Percentiles rank a stretch among this genome's conserved stretches.
Conservation (phyloP, 2,329 filamentous ascomycete genomes). For the Rutstroemia sp. region DNA sequence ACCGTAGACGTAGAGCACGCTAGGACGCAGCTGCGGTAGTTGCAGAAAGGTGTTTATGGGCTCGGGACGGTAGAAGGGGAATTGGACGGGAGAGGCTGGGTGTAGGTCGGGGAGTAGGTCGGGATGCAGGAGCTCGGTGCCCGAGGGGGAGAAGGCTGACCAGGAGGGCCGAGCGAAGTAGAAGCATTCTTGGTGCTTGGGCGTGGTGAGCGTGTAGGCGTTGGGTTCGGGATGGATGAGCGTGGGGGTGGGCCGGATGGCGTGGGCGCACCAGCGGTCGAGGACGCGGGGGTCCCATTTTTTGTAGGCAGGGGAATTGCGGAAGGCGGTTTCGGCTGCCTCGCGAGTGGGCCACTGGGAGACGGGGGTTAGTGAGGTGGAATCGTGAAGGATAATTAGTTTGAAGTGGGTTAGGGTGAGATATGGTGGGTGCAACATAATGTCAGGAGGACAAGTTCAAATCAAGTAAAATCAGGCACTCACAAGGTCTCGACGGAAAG, state of each 20-base stretch:
- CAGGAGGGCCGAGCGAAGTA: constrained; percentile 62
- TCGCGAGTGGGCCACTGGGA: constrained; percentile 63
- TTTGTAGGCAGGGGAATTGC: constrained; percentile 66
- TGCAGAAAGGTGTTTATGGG: constrained; percentile 46
- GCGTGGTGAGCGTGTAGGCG: constrained; percentile 66
- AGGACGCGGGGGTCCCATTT: constrained; percentile 77
- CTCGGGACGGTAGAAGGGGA: constrained; percentile 62
- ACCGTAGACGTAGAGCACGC: constrained; percentile 64
- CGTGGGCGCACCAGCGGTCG: constrained; percentile 63
- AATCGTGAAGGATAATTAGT: not conserved
- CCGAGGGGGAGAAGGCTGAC: constrained; percentile 29
- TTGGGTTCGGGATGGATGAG: constrained; percentile 41
- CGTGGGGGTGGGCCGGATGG: constrained; percentile 69
- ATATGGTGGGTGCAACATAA: not conserved
- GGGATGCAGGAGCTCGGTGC: constrained; percentile 35
- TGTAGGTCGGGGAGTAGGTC: constrained; percentile 37
- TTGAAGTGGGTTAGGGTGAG: not conserved
- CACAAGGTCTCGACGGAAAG: constrained; percentile 59
- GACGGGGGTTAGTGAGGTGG: not conserved
- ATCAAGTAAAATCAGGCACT: not conserved
- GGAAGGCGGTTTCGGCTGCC: constrained; percentile 61
- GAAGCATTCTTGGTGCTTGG: constrained; percentile 82
- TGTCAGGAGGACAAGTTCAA: not conserved
- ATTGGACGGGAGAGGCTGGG: constrained; percentile 21
- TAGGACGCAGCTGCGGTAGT: constrained; percentile 55